Percentiles rank a stretch among this genome's conserved stretches.
Evolutionary conservation across 2,329 filamentous ascomycete species (phyloP).

Genomic region (Fusarium heterosporum): DNA sequence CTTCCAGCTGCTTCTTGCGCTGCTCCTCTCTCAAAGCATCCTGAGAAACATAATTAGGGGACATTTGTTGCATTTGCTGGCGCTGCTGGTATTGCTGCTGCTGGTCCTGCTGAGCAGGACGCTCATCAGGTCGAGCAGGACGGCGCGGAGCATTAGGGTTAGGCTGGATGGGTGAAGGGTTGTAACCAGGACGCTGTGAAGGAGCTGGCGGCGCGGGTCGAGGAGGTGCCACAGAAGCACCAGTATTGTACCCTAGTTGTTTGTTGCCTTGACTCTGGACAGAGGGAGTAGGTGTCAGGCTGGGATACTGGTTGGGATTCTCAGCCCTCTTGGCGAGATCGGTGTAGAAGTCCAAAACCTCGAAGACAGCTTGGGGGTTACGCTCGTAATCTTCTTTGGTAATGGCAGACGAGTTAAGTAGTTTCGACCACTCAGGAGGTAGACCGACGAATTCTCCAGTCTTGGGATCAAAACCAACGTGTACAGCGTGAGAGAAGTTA

Average conservation of each 20-base stretch:
- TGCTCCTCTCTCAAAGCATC: conserved; percentile 67
- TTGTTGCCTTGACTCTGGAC: conserved; percentile 68
- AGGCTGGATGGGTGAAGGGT: conserved; percentile 53
- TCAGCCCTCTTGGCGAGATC: conserved; percentile 82
- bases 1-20: conserved; percentile 71
- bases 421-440: conserved; percentile 95
- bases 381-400: conserved; percentile 99
- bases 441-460: conserved; percentile 95
- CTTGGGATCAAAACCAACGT: conserved; percentile 96
- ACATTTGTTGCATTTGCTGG: conserved; percentile 68
- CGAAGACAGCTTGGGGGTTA: conserved; percentile 87
- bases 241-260: conserved; percentile 69
- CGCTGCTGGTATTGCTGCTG: conserved; percentile 68
- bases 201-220: conserved; percentile 67
- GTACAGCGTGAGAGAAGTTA: conserved; percentile 96
- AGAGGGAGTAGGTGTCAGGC: conserved; percentile 75
- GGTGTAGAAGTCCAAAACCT: conserved; percentile 87
- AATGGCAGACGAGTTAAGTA: conserved; percentile 94
- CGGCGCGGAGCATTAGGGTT: conserved; percentile 57
- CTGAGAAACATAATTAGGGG: conserved; percentile 65
- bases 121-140: conserved; percentile 57
- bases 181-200: conserved; percentile 60
- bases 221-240: conserved; percentile 73
- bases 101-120: conserved; percentile 49
- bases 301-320: conserved; percentile 75